These are phyloP conservation scores for Myxozyma nipponensis DNA, from an alignment of 805 yeast genomes.

Conservation along the genomic window DNA sequence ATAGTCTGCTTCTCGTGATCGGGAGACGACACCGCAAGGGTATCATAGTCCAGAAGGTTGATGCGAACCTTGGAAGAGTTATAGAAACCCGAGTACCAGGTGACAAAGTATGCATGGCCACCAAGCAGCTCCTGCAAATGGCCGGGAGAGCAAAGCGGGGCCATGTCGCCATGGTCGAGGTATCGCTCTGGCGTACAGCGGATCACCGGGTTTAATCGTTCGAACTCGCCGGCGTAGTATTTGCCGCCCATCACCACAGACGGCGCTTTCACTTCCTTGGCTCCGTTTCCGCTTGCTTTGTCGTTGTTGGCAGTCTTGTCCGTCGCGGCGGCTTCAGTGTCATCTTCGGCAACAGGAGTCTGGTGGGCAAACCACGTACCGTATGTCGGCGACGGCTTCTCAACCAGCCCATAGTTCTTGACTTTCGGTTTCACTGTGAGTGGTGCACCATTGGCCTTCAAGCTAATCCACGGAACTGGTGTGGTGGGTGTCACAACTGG, in stretches of 20 bases:
- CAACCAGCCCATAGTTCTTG: conserved; percentile 60
- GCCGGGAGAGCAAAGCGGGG: conserved; percentile 82
- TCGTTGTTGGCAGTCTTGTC: background rate
- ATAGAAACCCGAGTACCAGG: conserved; percentile 76
- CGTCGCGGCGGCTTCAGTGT: background rate
- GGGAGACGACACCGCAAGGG: conserved; percentile 21
- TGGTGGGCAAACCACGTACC: conserved; percentile 60
- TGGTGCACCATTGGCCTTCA: conserved; percentile 74
- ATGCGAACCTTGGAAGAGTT: conserved; percentile 36
- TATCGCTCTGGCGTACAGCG: conserved; percentile 82
- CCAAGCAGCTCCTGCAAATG: conserved; percentile 55
- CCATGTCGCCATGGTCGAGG: conserved; percentile 49
- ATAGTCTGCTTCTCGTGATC: conserved; percentile 9
- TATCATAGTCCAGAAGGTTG: conserved; percentile 28
- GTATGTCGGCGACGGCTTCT: conserved; percentile 65
- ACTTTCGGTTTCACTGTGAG: conserved; percentile 72
- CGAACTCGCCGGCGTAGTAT: conserved; percentile 32
- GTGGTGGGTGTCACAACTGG: conserved; percentile 44
- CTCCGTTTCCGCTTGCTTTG: too few species aligned
- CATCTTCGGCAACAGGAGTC: conserved; percentile 41
- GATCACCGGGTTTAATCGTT: conserved; percentile 67
- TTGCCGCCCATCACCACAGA: conserved; percentile 11
- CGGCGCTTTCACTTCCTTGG: background rate
- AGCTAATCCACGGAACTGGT: conserved; percentile 74
- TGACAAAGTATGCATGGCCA: conserved; percentile 65